phyloP scores from a whole-genome alignment of 371 early-diverging fungal genomes.

The Mortierella sp. region DNA sequence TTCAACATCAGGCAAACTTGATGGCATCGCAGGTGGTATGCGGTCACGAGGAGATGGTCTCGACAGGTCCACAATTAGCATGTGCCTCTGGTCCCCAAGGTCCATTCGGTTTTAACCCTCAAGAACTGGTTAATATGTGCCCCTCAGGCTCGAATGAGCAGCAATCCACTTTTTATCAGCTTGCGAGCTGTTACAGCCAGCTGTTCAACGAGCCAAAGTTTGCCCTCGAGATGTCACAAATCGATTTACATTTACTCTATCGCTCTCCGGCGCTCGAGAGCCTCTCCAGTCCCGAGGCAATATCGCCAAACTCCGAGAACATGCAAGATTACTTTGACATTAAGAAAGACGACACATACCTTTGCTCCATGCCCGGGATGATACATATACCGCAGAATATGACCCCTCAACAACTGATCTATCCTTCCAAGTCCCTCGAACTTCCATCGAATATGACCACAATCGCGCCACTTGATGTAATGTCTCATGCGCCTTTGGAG shows the following conservation, averaged over 20 bases:
- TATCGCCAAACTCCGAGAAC: conserved; percentile 20
- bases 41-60: too few relatives aligned
- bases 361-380: neutral
- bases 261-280: neutral
- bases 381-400: neutral
- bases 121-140: too few relatives aligned
- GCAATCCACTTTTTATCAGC: too few relatives aligned
- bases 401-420: neutral
- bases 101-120: too few relatives aligned
- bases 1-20: too few relatives aligned
- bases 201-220: too few relatives aligned
- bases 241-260: neutral
- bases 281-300: conserved; percentile 7
- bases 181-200: too few relatives aligned
- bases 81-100: too few relatives aligned
- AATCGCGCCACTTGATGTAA: neutral
- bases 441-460: neutral
- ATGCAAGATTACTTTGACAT: conserved; percentile 2
- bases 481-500: too few relatives aligned
- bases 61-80: too few relatives aligned
- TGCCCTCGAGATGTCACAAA: too few relatives aligned
- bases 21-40: too few relatives aligned
- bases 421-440: neutral
- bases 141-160: neutral
- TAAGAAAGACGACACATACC: conserved; percentile 7